Evolutionary conservation across 257 asterid species (phyloP).

Genomic region (Salvia hispanica): DNA sequence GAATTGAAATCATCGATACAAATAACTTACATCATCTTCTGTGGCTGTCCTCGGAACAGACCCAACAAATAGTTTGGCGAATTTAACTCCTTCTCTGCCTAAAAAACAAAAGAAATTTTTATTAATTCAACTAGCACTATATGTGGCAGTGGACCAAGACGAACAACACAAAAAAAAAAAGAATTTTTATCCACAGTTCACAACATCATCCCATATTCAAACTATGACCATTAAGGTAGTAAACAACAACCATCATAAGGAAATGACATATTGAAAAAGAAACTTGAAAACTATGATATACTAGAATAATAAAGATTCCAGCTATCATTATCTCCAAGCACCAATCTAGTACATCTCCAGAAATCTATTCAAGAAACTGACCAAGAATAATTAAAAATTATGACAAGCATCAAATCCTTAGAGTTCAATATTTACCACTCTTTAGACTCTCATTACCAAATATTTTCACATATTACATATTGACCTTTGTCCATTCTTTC

Average conservation of each 20-base stretch:
- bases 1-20: conserved; percentile 22
- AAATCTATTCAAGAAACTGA: background rate
- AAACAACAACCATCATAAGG: conserved; percentile 10
- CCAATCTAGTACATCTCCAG: background rate
- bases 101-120: conserved; percentile 10
- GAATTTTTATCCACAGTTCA: background rate
- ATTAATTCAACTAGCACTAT: conserved; percentile 19
- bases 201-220: conserved; percentile 7
- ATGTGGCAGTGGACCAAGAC: background rate
- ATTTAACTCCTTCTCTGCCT: conserved; percentile 69
- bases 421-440: background rate
- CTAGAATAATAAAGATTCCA: background rate
- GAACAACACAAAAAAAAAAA: background rate
- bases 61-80: conserved; percentile 89
- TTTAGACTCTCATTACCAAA: conserved; percentile 2
- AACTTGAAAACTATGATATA: conserved; percentile 1
- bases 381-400: conserved; percentile 11
- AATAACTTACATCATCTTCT: conserved; percentile 78
- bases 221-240: background rate
- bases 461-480: background rate
- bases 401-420: background rate
- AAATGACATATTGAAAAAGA: background rate
- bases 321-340: conserved; percentile 4
- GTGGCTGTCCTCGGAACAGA: conserved; percentile 89
- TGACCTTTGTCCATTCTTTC: background rate